Conservation (phyloP, 129 eudicot species). For the Gnaphalium uliginosum region DNA sequence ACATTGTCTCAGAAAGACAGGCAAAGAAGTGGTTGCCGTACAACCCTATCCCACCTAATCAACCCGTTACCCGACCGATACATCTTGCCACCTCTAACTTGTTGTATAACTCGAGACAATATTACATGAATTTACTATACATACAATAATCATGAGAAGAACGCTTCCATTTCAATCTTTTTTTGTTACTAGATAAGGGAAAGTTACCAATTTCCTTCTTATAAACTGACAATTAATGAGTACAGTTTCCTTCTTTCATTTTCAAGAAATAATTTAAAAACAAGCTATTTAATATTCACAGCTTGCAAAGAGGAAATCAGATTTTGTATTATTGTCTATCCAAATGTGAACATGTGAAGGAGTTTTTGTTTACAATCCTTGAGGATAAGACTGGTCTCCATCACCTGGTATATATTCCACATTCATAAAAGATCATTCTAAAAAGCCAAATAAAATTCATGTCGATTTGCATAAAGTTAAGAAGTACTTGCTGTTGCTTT, state of each 20-base stretch:
- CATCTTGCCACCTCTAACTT: background rate
- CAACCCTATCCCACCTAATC: background rate
- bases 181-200: background rate
- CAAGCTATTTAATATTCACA: background rate
- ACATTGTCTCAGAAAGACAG: background rate
- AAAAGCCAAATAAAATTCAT: constrained; percentile 2
- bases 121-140: background rate
- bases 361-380: background rate
- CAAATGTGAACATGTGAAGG: constrained; percentile 19
- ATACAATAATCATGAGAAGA: background rate
- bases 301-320: constrained; percentile 19
- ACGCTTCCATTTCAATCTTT: background rate
- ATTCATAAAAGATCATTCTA: background rate
- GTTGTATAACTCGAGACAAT: background rate
- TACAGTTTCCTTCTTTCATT: constrained; percentile 3
- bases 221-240: background rate
- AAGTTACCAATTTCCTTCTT: background rate
- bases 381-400: background rate
- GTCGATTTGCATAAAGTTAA: background rate
- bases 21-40: background rate
- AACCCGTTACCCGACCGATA: background rate
- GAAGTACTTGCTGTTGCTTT: background rate
- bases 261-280: background rate
- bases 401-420: background rate
- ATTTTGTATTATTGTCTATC: constrained; percentile 7